Conservation (phyloP, 2,329 filamentous ascomycete species). For the Amesomyces nigricolor region DNA sequence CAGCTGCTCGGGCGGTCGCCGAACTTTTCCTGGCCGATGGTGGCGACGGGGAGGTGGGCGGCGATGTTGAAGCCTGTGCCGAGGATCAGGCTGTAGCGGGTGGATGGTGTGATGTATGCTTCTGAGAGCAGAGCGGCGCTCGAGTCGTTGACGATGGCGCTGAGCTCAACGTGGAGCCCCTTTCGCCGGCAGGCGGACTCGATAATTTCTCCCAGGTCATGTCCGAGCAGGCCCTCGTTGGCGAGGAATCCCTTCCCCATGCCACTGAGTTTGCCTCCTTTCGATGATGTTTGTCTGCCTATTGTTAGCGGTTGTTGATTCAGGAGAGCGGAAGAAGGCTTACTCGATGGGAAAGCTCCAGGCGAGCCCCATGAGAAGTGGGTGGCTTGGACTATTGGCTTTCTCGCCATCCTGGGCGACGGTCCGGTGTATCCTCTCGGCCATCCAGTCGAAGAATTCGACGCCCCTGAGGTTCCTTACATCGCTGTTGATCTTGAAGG, state of each 20-base stretch:
- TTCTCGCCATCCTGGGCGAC: slow-evolving; percentile 41
- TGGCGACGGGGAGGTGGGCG: slow-evolving; percentile 54
- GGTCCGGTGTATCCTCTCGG: slow-evolving; percentile 52
- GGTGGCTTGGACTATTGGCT: slow-evolving; percentile 34
- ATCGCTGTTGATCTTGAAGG: slow-evolving; percentile 50
- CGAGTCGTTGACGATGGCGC: slow-evolving; percentile 62
- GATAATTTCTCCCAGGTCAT: slow-evolving; percentile 56
- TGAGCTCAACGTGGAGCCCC: slow-evolving; percentile 50
- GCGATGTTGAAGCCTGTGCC: slow-evolving; percentile 64
- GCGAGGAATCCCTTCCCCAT: slow-evolving; percentile 65
- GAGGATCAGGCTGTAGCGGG: slow-evolving; percentile 59
- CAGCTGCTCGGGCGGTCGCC: slow-evolving; percentile 49
- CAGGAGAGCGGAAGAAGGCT: slow-evolving; percentile 28
- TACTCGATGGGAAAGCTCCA: slow-evolving; percentile 69
- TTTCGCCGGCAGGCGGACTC: slow-evolving; percentile 46
- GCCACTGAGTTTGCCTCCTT: slow-evolving; percentile 51
- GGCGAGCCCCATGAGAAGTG: slow-evolving; percentile 55
- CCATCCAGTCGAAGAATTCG: slow-evolving; percentile 65
- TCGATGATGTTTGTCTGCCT: slow-evolving; percentile 56
- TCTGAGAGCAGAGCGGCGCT: slow-evolving; percentile 61
- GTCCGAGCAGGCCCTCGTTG: slow-evolving; percentile 50
- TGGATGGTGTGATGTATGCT: slow-evolving; percentile 53
- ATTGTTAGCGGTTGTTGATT: slow-evolving; percentile 5
- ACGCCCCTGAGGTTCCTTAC: slow-evolving; percentile 54
- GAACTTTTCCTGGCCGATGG: slow-evolving; percentile 52